phyloP scores from a whole-genome alignment of 2,329 filamentous ascomycete genomes.

The Cylindrodendrum hubeiense region DNA sequence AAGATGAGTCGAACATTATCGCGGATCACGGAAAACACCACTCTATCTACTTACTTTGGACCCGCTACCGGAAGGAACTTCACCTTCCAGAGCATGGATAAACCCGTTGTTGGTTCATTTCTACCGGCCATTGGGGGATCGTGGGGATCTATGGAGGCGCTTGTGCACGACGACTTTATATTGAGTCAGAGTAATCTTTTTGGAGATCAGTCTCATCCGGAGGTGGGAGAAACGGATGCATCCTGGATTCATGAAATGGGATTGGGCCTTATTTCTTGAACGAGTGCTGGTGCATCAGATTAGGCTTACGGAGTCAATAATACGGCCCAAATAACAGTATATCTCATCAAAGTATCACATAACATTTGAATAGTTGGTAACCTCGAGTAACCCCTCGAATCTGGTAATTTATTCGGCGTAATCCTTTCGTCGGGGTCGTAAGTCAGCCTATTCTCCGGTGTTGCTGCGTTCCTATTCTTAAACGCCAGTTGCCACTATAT shows the following conservation, averaged over 20 bases:
- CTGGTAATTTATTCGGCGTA: too few relatives aligned
- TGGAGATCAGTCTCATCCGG: neutral
- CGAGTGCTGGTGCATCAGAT: too few relatives aligned
- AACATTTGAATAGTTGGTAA: too few relatives aligned
- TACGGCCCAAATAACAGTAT: too few relatives aligned
- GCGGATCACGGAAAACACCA: slow-evolving; percentile 1
- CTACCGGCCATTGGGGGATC: neutral
- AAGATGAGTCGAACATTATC: slow-evolving; percentile 3
- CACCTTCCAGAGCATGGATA: neutral
- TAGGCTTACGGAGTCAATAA: too few relatives aligned
- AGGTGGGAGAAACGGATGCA: neutral
- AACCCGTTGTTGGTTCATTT: neutral
- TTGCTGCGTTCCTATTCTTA: too few relatives aligned
- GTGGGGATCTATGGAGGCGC: slow-evolving; percentile 13
- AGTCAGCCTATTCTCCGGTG: too few relatives aligned
- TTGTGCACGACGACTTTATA: slow-evolving; percentile 8
- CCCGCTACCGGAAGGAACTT: neutral
- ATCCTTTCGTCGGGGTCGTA: too few relatives aligned
- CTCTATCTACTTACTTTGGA: neutral
- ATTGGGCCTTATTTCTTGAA: neutral
- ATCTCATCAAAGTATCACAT: too few relatives aligned
- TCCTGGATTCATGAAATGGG: neutral
- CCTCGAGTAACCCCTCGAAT: too few relatives aligned
- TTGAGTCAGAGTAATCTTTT: slow-evolving; percentile 6
- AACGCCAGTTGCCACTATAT: too few relatives aligned